Conservation (phyloP, 768 basidiomycete genomes). For the Russula lepida region DNA sequence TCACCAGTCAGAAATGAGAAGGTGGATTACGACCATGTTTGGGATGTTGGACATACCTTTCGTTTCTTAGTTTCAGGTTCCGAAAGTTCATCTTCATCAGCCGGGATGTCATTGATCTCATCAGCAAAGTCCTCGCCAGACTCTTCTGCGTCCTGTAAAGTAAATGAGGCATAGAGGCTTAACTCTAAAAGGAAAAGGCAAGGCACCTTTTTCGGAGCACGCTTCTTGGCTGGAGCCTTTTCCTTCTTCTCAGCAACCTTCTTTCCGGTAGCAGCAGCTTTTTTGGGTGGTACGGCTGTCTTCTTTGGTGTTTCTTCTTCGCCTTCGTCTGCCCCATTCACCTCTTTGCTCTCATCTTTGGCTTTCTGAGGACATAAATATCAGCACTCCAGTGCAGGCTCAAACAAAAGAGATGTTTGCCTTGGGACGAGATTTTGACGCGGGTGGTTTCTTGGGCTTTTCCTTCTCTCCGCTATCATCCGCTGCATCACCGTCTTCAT, state of each 20-base stretch:
- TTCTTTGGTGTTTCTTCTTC: slow-evolving; percentile 31
- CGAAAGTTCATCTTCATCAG: slow-evolving; percentile 40
- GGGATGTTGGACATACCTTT: slow-evolving; percentile 40
- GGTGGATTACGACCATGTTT: background rate
- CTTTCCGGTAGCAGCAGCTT: slow-evolving; percentile 35
- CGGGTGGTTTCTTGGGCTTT: slow-evolving; percentile 48
- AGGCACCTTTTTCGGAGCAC: slow-evolving; percentile 30
- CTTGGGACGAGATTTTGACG: slow-evolving; percentile 24
- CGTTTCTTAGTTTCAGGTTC: slow-evolving; percentile 51
- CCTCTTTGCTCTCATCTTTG: slow-evolving; percentile 50
- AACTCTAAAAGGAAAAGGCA: background rate
- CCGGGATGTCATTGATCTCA: slow-evolving; percentile 36
- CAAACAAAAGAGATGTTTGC: background rate
- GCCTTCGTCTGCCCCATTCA: slow-evolving; percentile 32
- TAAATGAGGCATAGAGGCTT: background rate
- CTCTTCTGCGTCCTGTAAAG: slow-evolving; percentile 30
- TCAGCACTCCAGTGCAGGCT: background rate
- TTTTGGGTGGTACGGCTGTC: slow-evolving; percentile 21
- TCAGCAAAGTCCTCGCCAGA: slow-evolving; percentile 42
- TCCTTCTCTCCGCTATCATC: slow-evolving; percentile 39
- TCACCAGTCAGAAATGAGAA: background rate
- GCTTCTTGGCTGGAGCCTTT: slow-evolving; percentile 41
- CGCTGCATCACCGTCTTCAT: slow-evolving; percentile 34
- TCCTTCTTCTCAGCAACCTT: slow-evolving; percentile 42
- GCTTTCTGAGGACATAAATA: slow-evolving; percentile 26